Evolutionary conservation across 108 stramenopile genomes (phyloP).

Genomic region (Pseudonitzschia delicatissima): DNA sequence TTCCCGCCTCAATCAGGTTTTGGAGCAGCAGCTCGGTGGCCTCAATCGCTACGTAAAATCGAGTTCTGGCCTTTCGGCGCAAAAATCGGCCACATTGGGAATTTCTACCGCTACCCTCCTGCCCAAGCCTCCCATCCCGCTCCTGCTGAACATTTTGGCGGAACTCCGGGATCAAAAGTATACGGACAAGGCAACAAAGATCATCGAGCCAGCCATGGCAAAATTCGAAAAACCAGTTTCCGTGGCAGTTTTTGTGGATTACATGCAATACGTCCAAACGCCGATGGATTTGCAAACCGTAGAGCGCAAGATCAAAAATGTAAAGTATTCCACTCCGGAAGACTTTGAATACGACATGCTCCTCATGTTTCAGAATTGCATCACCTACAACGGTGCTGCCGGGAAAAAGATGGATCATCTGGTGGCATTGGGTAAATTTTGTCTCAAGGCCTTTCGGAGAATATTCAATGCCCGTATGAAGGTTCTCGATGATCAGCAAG

Average conservation of each 20-base stretch:
- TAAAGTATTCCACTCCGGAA: conserved; percentile 46
- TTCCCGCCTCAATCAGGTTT: conserved; percentile 46
- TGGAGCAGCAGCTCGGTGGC: conserved; percentile 53
- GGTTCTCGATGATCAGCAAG: conserved; percentile 51
- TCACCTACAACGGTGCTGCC: conserved; percentile 64
- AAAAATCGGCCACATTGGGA: conserved; percentile 26
- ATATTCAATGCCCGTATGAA: conserved; percentile 57
- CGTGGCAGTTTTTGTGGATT: conserved; percentile 59
- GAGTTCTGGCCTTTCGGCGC: conserved; percentile 30
- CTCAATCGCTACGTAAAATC: conserved; percentile 60
- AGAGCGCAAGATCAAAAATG: conserved; percentile 63
- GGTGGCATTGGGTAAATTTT: conserved; percentile 61
- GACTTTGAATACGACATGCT: conserved; percentile 85
- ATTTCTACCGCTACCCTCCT: conserved; percentile 25
- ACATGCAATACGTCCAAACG: conserved; percentile 49
- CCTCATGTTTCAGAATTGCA: conserved; percentile 78
- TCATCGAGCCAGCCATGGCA: conserved; percentile 65
- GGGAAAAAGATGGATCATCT: conserved; percentile 64
- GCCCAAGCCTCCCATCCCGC: conserved; percentile 53
- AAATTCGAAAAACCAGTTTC: conserved; percentile 81
- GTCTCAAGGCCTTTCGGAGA: conserved; percentile 62
- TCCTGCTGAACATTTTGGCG: conserved; percentile 51
- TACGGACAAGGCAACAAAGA: conserved; percentile 74
- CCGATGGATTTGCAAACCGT: conserved; percentile 81
- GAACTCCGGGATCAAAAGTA: conserved; percentile 65